Base-by-base conservation (phyloP, 352 stramenopile genomes). In the Aphanomyces invadans region DNA sequence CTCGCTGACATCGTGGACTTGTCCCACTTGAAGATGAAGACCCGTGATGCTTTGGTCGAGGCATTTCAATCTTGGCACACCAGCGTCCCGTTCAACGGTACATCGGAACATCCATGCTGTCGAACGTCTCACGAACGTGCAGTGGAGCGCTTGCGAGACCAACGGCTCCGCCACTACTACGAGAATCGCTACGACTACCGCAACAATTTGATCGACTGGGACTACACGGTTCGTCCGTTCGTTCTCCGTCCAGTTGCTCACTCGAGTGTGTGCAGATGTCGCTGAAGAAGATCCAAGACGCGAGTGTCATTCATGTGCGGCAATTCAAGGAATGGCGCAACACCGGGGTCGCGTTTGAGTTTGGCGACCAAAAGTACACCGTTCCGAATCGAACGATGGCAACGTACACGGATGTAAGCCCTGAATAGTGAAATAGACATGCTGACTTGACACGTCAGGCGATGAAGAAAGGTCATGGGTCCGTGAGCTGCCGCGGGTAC, bases 271-370 rank as follows among this genome's bases (percentile, higher is more conserved):
- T 71, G 60, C 65, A 92, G 82, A 94, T 92, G 81, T 79, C 66
- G n/a, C 67, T 94, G 23, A 86, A 80, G 59, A 91, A 88, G 66
- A 87, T 92, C 48, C 77, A 89, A 59, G 80, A 95, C 39, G 90
- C 92, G 53, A 90, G 83, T 48, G 92, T 98, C 59, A 95, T 98
- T 67, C 93, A 98, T 73, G 83, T 92, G 65, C 86, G 77, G 9
- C 92, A 98, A 74, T 98, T 94, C 69, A 78, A 80, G 32, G 71
- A 88, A 26, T 98, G 93, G 93, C 82, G 95, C 62, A 89, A 97
- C 69, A 84, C 78, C 12, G 94, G 94, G 49, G 73, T 98, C 55
- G 92, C 94, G 29, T 98, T 96, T 67, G 91, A 98, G 80, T 98
- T 98, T 72, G 93, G 90, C 9, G 89, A 98, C 71, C 86, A 96